Base-by-base conservation (phyloP, 192 early-diverging fungal species). In the Backusella luteola region DNA sequence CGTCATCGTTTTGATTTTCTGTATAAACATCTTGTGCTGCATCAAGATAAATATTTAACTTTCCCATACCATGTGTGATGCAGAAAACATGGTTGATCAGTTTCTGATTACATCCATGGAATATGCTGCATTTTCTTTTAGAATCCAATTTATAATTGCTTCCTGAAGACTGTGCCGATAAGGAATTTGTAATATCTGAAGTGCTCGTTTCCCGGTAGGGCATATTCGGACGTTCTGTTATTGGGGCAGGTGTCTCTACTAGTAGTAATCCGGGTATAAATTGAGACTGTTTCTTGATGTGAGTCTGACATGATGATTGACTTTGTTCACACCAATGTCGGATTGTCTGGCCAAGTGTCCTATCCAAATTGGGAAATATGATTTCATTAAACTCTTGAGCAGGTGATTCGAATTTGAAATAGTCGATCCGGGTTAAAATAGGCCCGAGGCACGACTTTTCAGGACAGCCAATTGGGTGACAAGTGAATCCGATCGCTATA, bases 1-100 rank as follows among this genome's bases (percentile, higher is more conserved):
- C 78, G 56, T 90, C 85, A 36, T 89, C 89, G 80, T 89, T 78
- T 77, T 83, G 78, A 14, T 88, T 83, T 34, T 87, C 90, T 36
- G 78, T 79, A 5, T 85, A 77, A 23, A 42, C 56, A 15, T 71
- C 71, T 8, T 76, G 74, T 6, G 69, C 71, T 6, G 38, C 59
- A 71, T 84, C 83, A 67, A 87, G 49, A 4, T 72, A 80, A 6
- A 90, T 83, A 49, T 83, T 88, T 35, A 91, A 81, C 42, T 86
- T 77, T 11, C 76, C 80, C 23, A 77, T 67, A n/a, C 83, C 85
- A 70, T 91, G 88, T 3, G 88, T 87, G 44, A 87, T 91, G 0
- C 89, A 84, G 15, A 81, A 83, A 9, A 85, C 81, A 77, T 91
- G 90, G 36, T 90, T 79, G 17, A 81, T 56, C 23, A 86, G 73